Evolutionary conservation across 83 land plant species (phyloP).

Genomic region (Picea mariana): DNA sequence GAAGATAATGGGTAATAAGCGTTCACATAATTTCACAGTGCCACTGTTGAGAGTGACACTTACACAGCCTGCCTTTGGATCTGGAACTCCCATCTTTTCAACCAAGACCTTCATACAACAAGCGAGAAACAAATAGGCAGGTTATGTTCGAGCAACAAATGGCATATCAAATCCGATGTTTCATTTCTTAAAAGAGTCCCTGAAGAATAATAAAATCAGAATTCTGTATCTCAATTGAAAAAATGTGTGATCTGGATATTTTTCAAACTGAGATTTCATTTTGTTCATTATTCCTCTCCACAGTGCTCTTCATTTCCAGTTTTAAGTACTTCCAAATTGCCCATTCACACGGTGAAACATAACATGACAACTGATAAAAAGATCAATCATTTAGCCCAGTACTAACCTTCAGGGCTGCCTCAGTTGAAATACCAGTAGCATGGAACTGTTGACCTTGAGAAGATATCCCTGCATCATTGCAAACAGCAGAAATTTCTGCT

Average conservation of each 20-base stretch:
- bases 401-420: conserved; percentile 88
- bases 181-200: not conserved
- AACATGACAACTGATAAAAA: not conserved
- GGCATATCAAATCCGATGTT: not conserved
- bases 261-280: not conserved
- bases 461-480: conserved; percentile 90
- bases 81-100: conserved; percentile 23
- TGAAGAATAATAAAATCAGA: not conserved
- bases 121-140: not conserved
- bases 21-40: conserved; percentile 56
- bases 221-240: not conserved
- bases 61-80: conserved; percentile 51
- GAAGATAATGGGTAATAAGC: not conserved
- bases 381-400: too few relatives aligned
- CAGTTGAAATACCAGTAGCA: conserved; percentile 93
- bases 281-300: not conserved
- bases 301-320: not conserved
- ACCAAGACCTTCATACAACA: conserved; percentile 21
- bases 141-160: too few relatives aligned
- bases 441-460: not conserved
- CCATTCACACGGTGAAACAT: not conserved
- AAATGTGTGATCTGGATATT: not conserved
- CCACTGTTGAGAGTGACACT: conserved; percentile 14
- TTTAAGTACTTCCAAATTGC: not conserved
- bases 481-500: conserved; percentile 67